phyloP scores from a whole-genome alignment of 169 alveolate genomes.

The Plasmodium sp. region DNA sequence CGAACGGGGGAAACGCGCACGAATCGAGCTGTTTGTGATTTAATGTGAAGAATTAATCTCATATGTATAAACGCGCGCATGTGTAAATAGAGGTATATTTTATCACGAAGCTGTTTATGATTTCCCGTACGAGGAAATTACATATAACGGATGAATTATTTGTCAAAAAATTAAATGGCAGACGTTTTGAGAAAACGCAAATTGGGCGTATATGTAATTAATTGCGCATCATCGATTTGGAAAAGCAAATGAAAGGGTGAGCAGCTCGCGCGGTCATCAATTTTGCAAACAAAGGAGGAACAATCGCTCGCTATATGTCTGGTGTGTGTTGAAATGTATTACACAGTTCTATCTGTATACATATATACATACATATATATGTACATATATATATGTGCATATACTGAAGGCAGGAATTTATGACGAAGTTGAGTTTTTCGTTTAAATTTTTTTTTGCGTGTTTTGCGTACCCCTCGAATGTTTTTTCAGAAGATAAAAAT shows the following conservation, averaged over 20 bases:
- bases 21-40: neutral
- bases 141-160: neutral
- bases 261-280: neutral
- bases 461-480: neutral
- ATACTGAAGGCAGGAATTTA: neutral
- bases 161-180: neutral
- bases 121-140: neutral
- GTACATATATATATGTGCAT: neutral
- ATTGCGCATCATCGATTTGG: neutral
- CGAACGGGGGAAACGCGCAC: neutral
- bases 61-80: neutral
- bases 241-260: neutral
- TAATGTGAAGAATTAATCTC: neutral
- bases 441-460: neutral
- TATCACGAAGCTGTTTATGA: neutral
- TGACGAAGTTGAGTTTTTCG: neutral
- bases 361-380: neutral
- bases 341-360: neutral
- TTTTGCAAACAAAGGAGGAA: neutral
- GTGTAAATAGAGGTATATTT: neutral
- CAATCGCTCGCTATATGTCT: neutral
- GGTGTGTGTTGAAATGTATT: neutral
- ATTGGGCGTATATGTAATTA: neutral
- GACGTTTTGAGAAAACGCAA: neutral
- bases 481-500: neutral